Percentiles rank a stretch among this genome's conserved stretches.
These are phyloP conservation scores for Picea mariana DNA, from an alignment of 83 land plant species.

Conservation along the genomic window DNA sequence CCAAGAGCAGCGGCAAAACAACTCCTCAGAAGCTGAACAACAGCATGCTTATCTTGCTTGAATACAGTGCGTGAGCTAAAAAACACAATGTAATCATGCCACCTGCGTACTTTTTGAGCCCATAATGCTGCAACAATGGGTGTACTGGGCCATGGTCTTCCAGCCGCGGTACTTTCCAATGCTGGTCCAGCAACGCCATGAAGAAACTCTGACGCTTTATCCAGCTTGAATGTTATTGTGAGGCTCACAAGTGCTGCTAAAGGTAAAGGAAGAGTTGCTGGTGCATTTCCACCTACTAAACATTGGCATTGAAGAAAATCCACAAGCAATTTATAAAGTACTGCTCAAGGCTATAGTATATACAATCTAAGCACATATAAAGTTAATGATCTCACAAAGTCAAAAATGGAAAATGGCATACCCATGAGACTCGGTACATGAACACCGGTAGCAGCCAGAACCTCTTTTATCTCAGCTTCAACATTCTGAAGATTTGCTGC, in stretches of 20 bases:
- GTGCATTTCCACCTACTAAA: slow-evolving; percentile 38
- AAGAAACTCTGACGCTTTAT: slow-evolving; percentile 55
- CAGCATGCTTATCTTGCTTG: slow-evolving; percentile 57
- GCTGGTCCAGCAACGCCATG: slow-evolving; percentile 79
- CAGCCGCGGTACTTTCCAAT: slow-evolving; percentile 54
- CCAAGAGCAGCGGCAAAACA: slow-evolving; percentile 70
- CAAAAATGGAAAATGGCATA: background rate
- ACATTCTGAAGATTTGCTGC: slow-evolving; percentile 59
- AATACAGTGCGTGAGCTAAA: slow-evolving; percentile 52
- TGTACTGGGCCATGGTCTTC: slow-evolving; percentile 68
- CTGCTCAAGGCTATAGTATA: background rate
- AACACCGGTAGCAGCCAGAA: slow-evolving; percentile 74
- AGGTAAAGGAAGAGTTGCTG: slow-evolving; percentile 73
- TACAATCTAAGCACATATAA: background rate
- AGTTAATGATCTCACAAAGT: background rate
- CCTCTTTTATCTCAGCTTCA: slow-evolving; percentile 72
- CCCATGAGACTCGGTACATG: slow-evolving; percentile 26
- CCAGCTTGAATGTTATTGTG: slow-evolving; percentile 83
- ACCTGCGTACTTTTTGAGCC: slow-evolving; percentile 76
- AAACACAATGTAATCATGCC: slow-evolving; percentile 79
- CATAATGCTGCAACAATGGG: slow-evolving; percentile 74
- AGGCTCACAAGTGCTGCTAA: slow-evolving; percentile 78
- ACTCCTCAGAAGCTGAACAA: slow-evolving; percentile 59
- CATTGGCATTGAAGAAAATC: slow-evolving; percentile 5
- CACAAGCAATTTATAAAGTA: background rate